Base-by-base conservation (phyloP, 164 flowering plant genomes). In the Piper longum region DNA sequence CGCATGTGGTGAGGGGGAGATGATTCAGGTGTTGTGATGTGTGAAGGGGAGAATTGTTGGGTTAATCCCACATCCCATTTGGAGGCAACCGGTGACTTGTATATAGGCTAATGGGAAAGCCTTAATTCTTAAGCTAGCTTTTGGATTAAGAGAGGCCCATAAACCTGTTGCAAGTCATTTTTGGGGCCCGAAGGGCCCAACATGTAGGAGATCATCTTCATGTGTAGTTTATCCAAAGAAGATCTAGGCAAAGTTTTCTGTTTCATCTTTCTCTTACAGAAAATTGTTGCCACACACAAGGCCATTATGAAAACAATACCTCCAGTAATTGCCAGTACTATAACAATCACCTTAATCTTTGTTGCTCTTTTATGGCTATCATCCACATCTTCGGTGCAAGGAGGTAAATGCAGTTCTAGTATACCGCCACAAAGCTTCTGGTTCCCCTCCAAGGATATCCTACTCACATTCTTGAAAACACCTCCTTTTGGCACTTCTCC, bases 401-500 rank as follows among this genome's bases (percentile, higher is more conserved):
- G 13, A 3, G 73, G 76, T 40, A 81, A 65, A 3, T 71, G 17
- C 16, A 79, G 55, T 40, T 60, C 48, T 3, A 62, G 17, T 3
- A 74, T 61, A 8, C 79, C 83, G 1, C 82, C 79, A 68, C 83
- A 82, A 18, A 82, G 74, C 57, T 62, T 52, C 0, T 5, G 41
- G 57, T 82, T 82, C 64, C 79, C 79, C 0, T 19, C 2, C 2
- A 80, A 5, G 14, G 72, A 68, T 7, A 75, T 5, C 8, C 64
- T 76, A 60, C 67, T 76, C 14, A 43, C 40, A 70, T 76, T 76
- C n/a, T 11, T 40, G 54, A 80, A 82, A 4, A 73, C 52, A 9
- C 85, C 83, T 26, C 56, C 54, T 2, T 39, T 63, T 54, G 85
- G 83, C 17, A 82, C 76, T 52, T 71, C 74, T 4, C 81, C 81